These are phyloP conservation scores for Phytophthora pini DNA, from an alignment of 352 stramenopile species.

Conservation along the genomic window DNA sequence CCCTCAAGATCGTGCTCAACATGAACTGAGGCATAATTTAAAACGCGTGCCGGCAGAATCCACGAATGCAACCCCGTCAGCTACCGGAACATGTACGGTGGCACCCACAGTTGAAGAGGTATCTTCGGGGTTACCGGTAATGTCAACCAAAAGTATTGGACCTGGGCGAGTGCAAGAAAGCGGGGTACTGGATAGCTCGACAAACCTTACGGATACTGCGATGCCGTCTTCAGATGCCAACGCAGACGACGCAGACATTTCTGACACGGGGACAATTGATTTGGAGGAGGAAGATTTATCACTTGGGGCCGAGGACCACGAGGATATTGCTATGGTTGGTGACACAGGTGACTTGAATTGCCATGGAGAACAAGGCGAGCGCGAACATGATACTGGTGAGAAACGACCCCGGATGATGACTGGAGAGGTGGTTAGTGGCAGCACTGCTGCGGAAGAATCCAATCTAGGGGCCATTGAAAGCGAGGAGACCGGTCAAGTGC, in stretches of 20 bases:
- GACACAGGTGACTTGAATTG: too few species aligned
- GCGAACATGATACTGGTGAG: too few species aligned
- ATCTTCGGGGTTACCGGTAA: not conserved
- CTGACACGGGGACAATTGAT: conserved; percentile 43
- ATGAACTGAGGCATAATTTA: conserved; percentile 6
- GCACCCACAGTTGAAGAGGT: not conserved
- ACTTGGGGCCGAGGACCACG: conserved; percentile 19
- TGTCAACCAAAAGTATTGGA: not conserved
- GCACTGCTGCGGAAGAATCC: not conserved
- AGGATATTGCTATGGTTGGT: not conserved
- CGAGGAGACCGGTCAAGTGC: not conserved
- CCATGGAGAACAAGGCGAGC: too few species aligned
- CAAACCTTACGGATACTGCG: conserved; percentile 1
- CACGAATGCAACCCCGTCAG: not conserved
- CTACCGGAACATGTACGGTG: not conserved
- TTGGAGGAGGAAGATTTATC: conserved; percentile 39
- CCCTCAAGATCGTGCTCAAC: not conserved
- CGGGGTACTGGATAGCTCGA: not conserved
- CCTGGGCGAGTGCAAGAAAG: not conserved
- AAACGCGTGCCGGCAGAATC: not conserved
- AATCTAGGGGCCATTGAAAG: not conserved
- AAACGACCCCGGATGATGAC: not conserved
- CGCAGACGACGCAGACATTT: conserved; percentile 30
- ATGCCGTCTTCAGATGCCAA: conserved; percentile 1
- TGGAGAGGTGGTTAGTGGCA: conserved; percentile 1